These are phyloP conservation scores for Fusarium tricinctum DNA, from an alignment of 2,329 filamentous ascomycete species.

Conservation along the genomic window DNA sequence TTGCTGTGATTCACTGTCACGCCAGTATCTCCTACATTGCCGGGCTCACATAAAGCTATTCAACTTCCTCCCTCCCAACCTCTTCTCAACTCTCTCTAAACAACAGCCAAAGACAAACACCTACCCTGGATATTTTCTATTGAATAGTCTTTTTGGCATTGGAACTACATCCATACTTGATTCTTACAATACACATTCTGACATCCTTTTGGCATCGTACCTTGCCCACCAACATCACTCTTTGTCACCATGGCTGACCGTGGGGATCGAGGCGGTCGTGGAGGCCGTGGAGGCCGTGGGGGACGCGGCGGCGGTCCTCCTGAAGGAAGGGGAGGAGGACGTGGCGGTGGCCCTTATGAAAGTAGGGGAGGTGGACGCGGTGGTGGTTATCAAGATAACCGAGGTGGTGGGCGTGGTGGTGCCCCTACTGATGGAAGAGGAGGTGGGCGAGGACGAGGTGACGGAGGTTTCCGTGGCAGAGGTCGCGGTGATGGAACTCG, in stretches of 20 bases:
- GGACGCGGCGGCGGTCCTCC: slow-evolving; percentile 42
- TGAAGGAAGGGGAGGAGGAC: slow-evolving; percentile 35
- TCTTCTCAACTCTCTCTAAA: background rate
- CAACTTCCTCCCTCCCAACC: background rate
- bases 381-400: slow-evolving; percentile 34
- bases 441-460: slow-evolving; percentile 44
- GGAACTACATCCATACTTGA: too few species aligned
- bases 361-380: slow-evolving; percentile 38
- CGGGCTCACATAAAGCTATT: slow-evolving; percentile 17
- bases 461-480: slow-evolving; percentile 29
- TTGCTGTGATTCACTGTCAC: slow-evolving; percentile 14
- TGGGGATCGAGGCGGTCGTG: slow-evolving; percentile 47
- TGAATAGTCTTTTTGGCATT: background rate
- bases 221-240: background rate
- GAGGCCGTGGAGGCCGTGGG: slow-evolving; percentile 42
- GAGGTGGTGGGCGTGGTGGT: slow-evolving; percentile 35
- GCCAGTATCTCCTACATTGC: background rate
- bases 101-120: background rate
- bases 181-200: slow-evolving; percentile 2
- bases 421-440: slow-evolving; percentile 1
- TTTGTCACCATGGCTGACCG: slow-evolving; percentile 48
- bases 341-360: slow-evolving; percentile 1
- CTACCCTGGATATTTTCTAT: background rate
- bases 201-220: background rate
- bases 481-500: slow-evolving; percentile 23